A percentile compares a stretch with the other conserved stretches of the same genome.
These are phyloP conservation scores for Periglandula ipomoeae DNA, from an alignment of 2,329 filamentous ascomycete species.

Conservation along the genomic window DNA sequence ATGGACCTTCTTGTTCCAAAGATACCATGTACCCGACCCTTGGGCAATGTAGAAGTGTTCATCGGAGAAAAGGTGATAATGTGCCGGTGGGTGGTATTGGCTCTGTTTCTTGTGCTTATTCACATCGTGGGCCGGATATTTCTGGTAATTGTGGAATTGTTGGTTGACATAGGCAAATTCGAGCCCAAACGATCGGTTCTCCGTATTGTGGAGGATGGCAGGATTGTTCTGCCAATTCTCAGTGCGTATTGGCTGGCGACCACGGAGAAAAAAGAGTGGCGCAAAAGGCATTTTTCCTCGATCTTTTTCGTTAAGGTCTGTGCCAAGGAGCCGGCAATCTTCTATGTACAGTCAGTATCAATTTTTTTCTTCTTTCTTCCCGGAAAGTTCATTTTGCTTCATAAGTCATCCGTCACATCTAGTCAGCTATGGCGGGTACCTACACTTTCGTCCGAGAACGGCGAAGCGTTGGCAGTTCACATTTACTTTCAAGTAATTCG, in stretches of 20 bases:
- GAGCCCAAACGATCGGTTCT: background rate
- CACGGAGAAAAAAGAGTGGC: slow-evolving; percentile 5
- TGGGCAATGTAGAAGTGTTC: slow-evolving; percentile 13
- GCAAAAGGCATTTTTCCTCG: slow-evolving; percentile 2
- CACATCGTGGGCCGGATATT: slow-evolving; percentile 3
- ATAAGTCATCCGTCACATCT: too few species aligned
- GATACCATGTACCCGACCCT: slow-evolving; percentile 11
- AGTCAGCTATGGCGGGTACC: too few species aligned
- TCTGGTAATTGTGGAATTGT: slow-evolving; percentile 3
- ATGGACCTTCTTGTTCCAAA: slow-evolving; percentile 8
- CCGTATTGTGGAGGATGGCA: background rate
- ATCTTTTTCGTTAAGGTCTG: too few species aligned
- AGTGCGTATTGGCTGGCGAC: background rate
- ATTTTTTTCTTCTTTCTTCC: too few species aligned
- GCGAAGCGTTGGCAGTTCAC: too few species aligned
- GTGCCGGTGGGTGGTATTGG: slow-evolving; percentile 12
- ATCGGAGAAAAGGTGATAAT: slow-evolving; percentile 15
- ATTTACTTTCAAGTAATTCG: too few species aligned
- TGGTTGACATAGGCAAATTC: background rate
- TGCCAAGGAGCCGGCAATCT: too few species aligned
- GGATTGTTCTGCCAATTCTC: background rate
- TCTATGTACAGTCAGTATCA: too few species aligned
- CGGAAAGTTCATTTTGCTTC: too few species aligned
- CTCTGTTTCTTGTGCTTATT: background rate
- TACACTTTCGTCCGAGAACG: too few species aligned